These are phyloP conservation scores for Taphrina confusa DNA, from an alignment of 1,139 yeast species.

Conservation along the genomic window DNA sequence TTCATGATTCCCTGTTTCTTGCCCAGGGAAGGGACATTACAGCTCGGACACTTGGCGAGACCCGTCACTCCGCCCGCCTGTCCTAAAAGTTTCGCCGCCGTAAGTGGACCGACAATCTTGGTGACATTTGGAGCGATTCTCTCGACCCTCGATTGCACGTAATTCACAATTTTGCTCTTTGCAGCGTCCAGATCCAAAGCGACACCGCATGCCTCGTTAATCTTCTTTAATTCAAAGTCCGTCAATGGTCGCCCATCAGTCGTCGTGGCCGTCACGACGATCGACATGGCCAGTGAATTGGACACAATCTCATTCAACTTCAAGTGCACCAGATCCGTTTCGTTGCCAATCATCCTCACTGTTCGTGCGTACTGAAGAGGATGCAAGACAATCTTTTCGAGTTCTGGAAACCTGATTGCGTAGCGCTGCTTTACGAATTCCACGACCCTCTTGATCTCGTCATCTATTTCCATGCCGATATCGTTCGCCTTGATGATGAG, in stretches of 20 bases:
- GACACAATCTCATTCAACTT: conserved; percentile 42
- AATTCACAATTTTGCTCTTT: conserved; percentile 53
- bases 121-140: conserved; percentile 78
- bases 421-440: conserved; percentile 58
- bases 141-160: conserved; percentile 60
- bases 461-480: conserved; percentile 57
- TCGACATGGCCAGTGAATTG: conserved; percentile 67
- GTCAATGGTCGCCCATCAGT: conserved; percentile 48
- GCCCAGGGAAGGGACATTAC: conserved; percentile 81
- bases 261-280: conserved; percentile 70
- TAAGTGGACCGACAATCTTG: conserved; percentile 67
- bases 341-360: conserved; percentile 57
- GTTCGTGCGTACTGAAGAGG: conserved; percentile 65
- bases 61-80: conserved; percentile 71
- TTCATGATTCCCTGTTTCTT: conserved; percentile 57
- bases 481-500: conserved; percentile 61
- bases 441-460: conserved; percentile 58
- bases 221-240: conserved; percentile 49
- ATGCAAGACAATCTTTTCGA: conserved; percentile 63
- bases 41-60: conserved; percentile 71
- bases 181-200: conserved; percentile 54
- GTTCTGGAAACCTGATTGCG: conserved; percentile 66
- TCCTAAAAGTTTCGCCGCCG: conserved; percentile 73
- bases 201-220: conserved; percentile 55
- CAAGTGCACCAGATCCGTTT: conserved; percentile 40